Evolutionary conservation across 2,329 filamentous ascomycete genomes (phyloP), one percentile per base, ranked within the genome.

Genomic region (Penicillium sclerotigenum): DNA sequence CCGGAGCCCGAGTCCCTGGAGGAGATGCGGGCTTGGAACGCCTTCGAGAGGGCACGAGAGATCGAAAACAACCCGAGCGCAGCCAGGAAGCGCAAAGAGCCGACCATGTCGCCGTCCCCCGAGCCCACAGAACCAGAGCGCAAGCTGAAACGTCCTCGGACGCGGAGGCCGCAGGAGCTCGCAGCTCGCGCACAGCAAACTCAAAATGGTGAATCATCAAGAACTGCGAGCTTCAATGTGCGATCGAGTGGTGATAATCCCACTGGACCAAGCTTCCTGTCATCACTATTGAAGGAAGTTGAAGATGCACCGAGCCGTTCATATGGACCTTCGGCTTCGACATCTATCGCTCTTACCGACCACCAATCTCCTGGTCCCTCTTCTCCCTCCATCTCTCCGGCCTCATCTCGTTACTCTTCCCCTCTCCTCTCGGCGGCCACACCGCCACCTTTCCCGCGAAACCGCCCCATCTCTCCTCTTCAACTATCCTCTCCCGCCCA

Each of bases 281-380:
- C 91, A 24, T 93, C 91, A 0, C 79, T 97, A 7, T 77, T 97
- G 47, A 91, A 89, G 70, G 93, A 97, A 72, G 90, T 97, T 1
- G 91, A 96, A 68, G 81, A 77, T 37, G 79, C 75, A 56, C 69
- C 73, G 43, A 63, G 66, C 52, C 58, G 64, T 38, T 67, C 71
- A 9, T 63, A 66, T 60, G 69, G 68, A 22, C 68, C 65, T 18
- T 70, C 75, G 9, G 65, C 63, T 42, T 63, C 68, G 9, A 60
- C 67, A 46, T 71, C 68, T 59, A 83, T 66, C 45, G 67, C 65
- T n/a, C 61, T 66, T 18, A 67, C 61, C 28, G 75, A 77, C 42
- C 73, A 74, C 46, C 61, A 60, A 29, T 70, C 73, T 9, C 70
- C 74, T 18, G 72, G 74, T 6, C 74, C 69, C 9, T 76, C 75